A percentile compares a stretch with the other conserved stretches of the same genome.
phyloP scores from a whole-genome alignment of 2,329 filamentous ascomycete species.

The Claviceps sp. region DNA sequence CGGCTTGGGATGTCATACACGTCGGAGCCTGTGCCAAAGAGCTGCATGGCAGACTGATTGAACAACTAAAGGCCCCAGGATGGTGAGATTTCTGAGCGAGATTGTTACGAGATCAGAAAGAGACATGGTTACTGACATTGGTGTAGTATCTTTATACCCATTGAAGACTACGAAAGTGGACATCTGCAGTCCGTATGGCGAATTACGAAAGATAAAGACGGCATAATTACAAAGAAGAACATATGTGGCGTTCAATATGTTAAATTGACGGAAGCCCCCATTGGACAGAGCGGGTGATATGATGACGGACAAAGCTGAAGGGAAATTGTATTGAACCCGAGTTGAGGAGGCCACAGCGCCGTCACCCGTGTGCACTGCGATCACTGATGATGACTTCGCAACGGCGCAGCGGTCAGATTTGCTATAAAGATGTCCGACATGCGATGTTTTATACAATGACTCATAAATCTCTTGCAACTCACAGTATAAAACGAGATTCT shows the following conservation, averaged over 20 bases:
- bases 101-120: neutral
- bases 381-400: neutral
- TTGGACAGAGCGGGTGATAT: neutral
- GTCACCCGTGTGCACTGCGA: neutral
- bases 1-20: conserved; percentile 82
- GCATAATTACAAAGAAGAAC: conserved; percentile 45
- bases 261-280: conserved; percentile 57
- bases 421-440: no score
- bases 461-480: no score
- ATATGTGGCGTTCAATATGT: conserved; percentile 66
- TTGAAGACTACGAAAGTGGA: conserved; percentile 39
- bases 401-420: no score
- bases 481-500: no score
- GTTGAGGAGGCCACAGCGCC: neutral
- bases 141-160: conserved; percentile 59
- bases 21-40: conserved; percentile 75
- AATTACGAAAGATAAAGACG: conserved; percentile 57
- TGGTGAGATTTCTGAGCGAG: conserved; percentile 26
- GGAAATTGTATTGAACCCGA: neutral
- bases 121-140: conserved; percentile 6
- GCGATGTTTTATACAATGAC: no score
- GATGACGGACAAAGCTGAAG: neutral
- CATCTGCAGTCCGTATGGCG: conserved; percentile 56
- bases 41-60: conserved; percentile 58
- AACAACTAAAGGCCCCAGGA: conserved; percentile 69